Conservation (phyloP, 371 early-diverging fungal species). For the Haplosporangium sp. region DNA sequence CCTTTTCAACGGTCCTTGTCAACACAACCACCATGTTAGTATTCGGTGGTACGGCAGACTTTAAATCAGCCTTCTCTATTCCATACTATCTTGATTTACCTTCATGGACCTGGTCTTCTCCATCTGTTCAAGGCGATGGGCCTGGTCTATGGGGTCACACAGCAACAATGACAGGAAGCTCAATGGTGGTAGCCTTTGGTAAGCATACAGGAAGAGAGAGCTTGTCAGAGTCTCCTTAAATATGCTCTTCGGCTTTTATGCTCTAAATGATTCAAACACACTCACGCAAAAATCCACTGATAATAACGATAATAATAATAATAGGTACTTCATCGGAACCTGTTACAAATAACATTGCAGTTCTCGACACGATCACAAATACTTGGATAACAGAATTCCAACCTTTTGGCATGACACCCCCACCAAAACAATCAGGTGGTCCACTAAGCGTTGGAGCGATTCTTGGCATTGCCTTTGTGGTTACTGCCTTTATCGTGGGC, state of each 20-base stretch:
- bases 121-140: constrained; percentile 28
- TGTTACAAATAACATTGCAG: constrained; percentile 17
- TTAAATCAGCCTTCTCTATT: constrained; percentile 17
- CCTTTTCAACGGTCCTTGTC: constrained; percentile 44
- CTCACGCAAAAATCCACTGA: not conserved
- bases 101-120: constrained; percentile 53
- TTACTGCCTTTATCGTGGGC: constrained; percentile 34
- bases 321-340: constrained; percentile 30
- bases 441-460: constrained; percentile 34
- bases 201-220: constrained; percentile 5
- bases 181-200: constrained; percentile 50
- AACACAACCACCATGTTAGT: constrained; percentile 48
- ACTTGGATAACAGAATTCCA: constrained; percentile 34
- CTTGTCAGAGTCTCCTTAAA: not conserved
- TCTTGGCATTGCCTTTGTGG: constrained; percentile 40
- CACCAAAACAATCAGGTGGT: not conserved
- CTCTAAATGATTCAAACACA: not conserved
- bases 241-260: not conserved
- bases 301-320: not conserved
- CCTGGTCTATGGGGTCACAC: constrained; percentile 49
- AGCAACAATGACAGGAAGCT: constrained; percentile 32
- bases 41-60: constrained; percentile 45
- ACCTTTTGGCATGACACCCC: constrained; percentile 14
- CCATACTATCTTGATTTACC: constrained; percentile 46
- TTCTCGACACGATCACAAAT: constrained; percentile 37